Base-by-base conservation (phyloP, 1,284 basidiomycete genomes). In the Rhizoctonia solani region DNA sequence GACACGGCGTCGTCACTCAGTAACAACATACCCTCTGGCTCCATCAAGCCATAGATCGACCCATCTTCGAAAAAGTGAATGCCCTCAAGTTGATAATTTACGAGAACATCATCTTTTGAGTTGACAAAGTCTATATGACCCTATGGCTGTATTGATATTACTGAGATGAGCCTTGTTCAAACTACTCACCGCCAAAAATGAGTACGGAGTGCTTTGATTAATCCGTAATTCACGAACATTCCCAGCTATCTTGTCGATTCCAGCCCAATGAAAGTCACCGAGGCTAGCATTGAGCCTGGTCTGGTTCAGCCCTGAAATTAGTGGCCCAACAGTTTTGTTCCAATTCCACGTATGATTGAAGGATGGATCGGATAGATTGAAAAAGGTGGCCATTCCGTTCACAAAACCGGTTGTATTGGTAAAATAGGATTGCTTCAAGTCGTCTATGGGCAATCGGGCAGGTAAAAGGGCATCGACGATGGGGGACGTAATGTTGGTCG, bases 21-120 rank as follows among this genome's bases (percentile, higher is more conserved):
- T 30, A 55, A 25, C 69, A 6, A 72, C 82, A 69, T 70, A 91
- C 89, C 87, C 87, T 21, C 78, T 76, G 88, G 85, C 72, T 87
- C 81, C 4, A 85, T 90, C 69, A 89, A 82, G 0, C 90, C 89
- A 73, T 87, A 89, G 44, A 94, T 85, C 0, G 89, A 85, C 1
- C 93, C 93, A 71, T 91, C 90, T 8, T 83, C 78, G 8, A 89
- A 72, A 73, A 91, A 86, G 76, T 94, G 92, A 13, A 95, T 80
- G 2, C 90, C 93, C 73, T 89, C 86, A 70, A 92, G 85, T 68
- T 90, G 87, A 1, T 91, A 76, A 34, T 83, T 80, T 41, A 90
- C 75, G 63, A 88, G 86, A 37, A 86, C 84, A 0, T 79, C 76
- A 5, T 76, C 81, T 16, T 76, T 56, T 4, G 78, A 74, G 71